Evolutionary conservation across 768 basidiomycete genomes (phyloP).

Genomic region (Suillus variegatus): DNA sequence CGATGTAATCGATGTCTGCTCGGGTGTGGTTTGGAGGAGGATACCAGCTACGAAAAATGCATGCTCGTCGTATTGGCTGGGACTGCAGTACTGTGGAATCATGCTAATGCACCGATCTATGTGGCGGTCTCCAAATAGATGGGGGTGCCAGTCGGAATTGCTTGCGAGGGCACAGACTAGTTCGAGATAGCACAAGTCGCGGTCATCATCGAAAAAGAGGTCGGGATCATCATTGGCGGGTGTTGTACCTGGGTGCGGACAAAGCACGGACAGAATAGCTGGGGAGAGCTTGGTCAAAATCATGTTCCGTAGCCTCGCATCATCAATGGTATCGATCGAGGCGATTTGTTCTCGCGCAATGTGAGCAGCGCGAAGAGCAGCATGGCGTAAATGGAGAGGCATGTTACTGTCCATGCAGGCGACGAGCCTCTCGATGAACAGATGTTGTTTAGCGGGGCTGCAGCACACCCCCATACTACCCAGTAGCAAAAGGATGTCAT

Average conservation of each 20-base stretch:
- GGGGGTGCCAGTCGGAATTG: not conserved
- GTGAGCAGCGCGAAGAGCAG: not conserved
- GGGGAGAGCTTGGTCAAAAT: not conserved
- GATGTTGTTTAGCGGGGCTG: not conserved
- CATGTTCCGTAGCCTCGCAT: not conserved
- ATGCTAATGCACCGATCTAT: not conserved
- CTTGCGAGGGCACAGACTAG: not conserved
- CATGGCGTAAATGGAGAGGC: not conserved
- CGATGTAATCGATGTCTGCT: not conserved
- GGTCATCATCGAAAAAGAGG: fast-evolving
- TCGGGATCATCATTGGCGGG: not conserved
- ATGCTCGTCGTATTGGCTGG: not conserved
- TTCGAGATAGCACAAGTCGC: not conserved
- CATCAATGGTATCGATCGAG: not conserved
- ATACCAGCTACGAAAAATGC: not conserved
- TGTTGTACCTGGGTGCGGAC: not conserved
- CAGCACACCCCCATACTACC: not conserved
- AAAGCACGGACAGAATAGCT: not conserved
- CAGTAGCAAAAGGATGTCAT: not conserved
- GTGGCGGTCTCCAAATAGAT: not conserved
- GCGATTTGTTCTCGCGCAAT: not conserved
- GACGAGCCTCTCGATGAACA: not conserved
- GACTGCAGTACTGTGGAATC: not conserved
- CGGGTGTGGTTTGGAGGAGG: not conserved
- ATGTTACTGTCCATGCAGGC: not conserved